Evolutionary conservation across 2,329 filamentous ascomycete genomes (phyloP), one percentile per base, ranked within the genome.

Genomic region (Ramichloridium luteum): DNA sequence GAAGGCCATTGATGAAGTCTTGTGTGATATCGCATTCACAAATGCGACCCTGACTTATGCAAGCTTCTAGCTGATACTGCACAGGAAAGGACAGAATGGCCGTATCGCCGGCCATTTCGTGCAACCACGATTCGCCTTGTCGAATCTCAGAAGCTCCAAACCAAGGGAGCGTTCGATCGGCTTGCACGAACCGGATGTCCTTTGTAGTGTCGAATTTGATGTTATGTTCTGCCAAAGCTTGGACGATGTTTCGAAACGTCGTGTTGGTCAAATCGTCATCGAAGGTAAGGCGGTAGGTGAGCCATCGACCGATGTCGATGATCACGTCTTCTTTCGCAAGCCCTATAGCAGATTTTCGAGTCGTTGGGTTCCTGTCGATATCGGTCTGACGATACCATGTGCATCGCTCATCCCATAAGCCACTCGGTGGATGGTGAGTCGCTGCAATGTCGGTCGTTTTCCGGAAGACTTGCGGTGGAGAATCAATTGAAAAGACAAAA

Each of bases 31-130:
- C 80, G 50, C 83, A 72, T 53, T 94, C 88, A 32, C 77, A 78
- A 9, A 98, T 59, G 14, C 74, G 65, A 1, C 77, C 75, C 16
- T 79, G 72, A 0, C 86, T 93, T n/a, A 96, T 67, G 51, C 88
- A 96, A 0, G 84, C 86, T 54, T 98, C 88, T 0, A 98, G 69
- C 52, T 93, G 85, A 50, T 96, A 98, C 11, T 83, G 72, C 1
- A 93, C 72, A 1, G 74, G 60, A 39, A 85, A 94, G 0, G 61
- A 40, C 2, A 62, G 53, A 13, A 56, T 38, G 9, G 35, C 25
- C 6, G 18, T 29, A 6, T 32, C 35, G 11, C 39, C 40, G 6
- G 34, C 20, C 17, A 40, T 40, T 17, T 47, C 11, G 16, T 44
- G 40, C 20, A 51, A 13, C 10, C 41, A 39, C 8, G 37, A 35